Conservation (phyloP, 148 eudicot genomes). For the Dysphania ambrosioides region DNA sequence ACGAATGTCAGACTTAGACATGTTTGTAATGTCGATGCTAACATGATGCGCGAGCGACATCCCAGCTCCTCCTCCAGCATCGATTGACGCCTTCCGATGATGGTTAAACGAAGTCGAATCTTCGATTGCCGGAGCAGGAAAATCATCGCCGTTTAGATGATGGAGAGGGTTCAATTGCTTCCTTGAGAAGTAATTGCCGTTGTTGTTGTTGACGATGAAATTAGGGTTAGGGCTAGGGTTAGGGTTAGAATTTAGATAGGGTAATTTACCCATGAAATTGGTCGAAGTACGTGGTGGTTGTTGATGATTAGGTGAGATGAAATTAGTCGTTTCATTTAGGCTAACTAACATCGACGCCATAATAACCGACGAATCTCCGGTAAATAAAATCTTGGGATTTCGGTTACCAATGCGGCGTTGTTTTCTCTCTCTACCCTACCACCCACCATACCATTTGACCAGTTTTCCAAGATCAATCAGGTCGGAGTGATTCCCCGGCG, state of each 20-base stretch:
- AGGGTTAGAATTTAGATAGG: slow-evolving; percentile 27
- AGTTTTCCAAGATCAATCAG: neutral
- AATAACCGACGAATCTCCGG: slow-evolving; percentile 23
- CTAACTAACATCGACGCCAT: slow-evolving; percentile 49
- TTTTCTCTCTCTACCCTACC: neutral
- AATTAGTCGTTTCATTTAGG: slow-evolving; percentile 33
- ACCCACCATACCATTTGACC: slow-evolving; percentile 4
- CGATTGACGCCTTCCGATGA: neutral
- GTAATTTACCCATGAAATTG: slow-evolving; percentile 30
- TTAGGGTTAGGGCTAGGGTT: slow-evolving; percentile 38
- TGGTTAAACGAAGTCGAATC: slow-evolving; percentile 26
- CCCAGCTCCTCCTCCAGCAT: no score
- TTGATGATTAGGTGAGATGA: slow-evolving; percentile 9
- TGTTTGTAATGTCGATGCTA: slow-evolving; percentile 31
- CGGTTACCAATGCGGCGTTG: slow-evolving; percentile 13
- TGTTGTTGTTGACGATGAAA: slow-evolving; percentile 6
- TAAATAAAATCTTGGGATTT: neutral
- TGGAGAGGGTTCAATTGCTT: slow-evolving; percentile 18
- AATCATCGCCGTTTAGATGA: slow-evolving; percentile 14
- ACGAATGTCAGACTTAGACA: slow-evolving; percentile 38
- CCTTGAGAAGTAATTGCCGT: slow-evolving; percentile 4
- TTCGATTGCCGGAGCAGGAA: neutral
- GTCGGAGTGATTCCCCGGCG: neutral
- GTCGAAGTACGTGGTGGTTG: slow-evolving; percentile 7
- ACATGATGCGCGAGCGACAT: slow-evolving; percentile 27